Percentiles rank a stretch among this genome's conserved stretches.
Evolutionary conservation across 1,284 basidiomycete species (phyloP).

Genomic region (Sanghuangporus sanghuang): DNA sequence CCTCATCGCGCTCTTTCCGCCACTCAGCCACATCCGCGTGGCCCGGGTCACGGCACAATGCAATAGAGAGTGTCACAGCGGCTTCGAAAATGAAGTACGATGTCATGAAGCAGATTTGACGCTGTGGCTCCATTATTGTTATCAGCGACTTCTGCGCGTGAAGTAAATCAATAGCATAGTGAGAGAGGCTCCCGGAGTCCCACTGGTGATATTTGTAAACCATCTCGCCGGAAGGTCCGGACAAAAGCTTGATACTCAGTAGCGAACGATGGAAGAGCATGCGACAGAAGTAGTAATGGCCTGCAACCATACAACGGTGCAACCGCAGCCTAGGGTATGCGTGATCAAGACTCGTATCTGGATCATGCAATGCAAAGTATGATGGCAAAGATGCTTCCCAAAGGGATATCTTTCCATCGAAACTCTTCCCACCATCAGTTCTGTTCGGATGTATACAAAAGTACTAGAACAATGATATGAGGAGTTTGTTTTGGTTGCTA

Average conservation of each 20-base stretch:
- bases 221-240: neutral
- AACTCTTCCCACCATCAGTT: neutral
- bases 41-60: conserved; percentile 3
- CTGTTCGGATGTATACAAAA: conserved; percentile 3
- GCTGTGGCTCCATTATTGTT: conserved; percentile 18
- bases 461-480: conserved; percentile 1
- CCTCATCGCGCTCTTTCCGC: conserved; percentile 2
- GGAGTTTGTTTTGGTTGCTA: neutral
- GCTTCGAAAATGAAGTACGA: conserved; percentile 31
- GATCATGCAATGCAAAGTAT: conserved; percentile 22
- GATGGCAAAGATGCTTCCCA: conserved; percentile 11
- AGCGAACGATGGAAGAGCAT: conserved; percentile 27
- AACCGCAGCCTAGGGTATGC: conserved; percentile 18
- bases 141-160: conserved; percentile 22
- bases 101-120: conserved; percentile 21
- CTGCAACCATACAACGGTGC: conserved; percentile 24
- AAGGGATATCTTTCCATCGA: conserved; percentile 7
- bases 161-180: conserved; percentile 25
- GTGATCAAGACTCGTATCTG: conserved; percentile 12
- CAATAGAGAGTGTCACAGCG: conserved; percentile 24
- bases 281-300: conserved; percentile 24
- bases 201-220: conserved; percentile 2
- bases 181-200: conserved; percentile 26
- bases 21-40: conserved; percentile 8
- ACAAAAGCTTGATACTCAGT: neutral